Percentiles rank a stretch among this genome's conserved stretches.
Conservation (phyloP, 106 monocot species). For the Chionographis japonica region DNA sequence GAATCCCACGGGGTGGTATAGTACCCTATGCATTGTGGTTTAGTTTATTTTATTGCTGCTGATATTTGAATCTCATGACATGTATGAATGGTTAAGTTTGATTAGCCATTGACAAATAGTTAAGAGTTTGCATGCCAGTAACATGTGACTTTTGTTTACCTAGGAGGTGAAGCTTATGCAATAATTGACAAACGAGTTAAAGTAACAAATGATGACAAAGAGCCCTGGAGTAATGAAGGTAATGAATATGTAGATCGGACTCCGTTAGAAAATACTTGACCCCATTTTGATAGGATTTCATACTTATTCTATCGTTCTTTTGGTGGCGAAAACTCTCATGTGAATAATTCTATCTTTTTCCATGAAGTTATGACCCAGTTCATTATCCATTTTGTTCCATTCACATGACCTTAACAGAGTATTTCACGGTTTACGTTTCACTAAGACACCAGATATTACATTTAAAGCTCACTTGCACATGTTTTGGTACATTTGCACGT, state of each 20-base stretch:
- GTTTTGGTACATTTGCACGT: slow-evolving; percentile 50
- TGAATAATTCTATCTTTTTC: no score
- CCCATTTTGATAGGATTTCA: background rate
- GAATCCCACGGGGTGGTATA: slow-evolving; percentile 50
- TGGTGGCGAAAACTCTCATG: no score
- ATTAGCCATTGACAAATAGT: background rate
- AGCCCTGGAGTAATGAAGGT: slow-evolving; percentile 40
- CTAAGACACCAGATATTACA: slow-evolving; percentile 18
- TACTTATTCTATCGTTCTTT: background rate
- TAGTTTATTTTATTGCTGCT: background rate
- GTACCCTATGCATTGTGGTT: background rate
- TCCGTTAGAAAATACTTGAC: background rate
- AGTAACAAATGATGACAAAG: slow-evolving; percentile 23
- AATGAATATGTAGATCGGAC: slow-evolving; percentile 18
- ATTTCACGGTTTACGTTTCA: slow-evolving; percentile 19
- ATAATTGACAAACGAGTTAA: slow-evolving; percentile 66
- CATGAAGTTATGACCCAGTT: background rate
- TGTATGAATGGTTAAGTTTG: background rate
- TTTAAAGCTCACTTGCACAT: slow-evolving; percentile 54
- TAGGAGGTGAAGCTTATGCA: slow-evolving; percentile 56
- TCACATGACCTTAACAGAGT: slow-evolving; percentile 10
- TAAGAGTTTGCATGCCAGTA: background rate
- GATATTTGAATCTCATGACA: no score
- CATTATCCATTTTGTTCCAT: slow-evolving; percentile 2
- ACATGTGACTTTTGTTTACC: background rate